Conservation (phyloP, 1,139 yeast species). For the Suhomyces chickasaworum region DNA sequence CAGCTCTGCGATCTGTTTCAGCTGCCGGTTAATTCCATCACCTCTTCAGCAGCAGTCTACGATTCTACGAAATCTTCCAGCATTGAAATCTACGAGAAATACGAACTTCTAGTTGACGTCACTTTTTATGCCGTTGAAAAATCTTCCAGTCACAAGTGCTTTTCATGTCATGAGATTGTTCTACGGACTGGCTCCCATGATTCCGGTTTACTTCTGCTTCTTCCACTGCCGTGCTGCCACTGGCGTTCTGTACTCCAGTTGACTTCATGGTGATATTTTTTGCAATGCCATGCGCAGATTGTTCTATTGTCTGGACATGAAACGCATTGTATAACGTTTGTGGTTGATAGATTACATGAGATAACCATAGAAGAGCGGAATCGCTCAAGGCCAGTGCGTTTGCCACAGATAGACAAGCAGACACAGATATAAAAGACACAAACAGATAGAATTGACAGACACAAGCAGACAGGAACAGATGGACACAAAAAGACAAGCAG, state of each 20-base stretch:
- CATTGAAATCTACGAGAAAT: too few relatives aligned
- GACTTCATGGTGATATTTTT: neutral
- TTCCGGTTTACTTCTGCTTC: neutral
- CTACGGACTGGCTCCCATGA: neutral
- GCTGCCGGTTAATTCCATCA: too few relatives aligned
- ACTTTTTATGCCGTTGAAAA: too few relatives aligned
- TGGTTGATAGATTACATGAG: neutral
- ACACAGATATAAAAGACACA: neutral
- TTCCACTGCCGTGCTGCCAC: neutral
- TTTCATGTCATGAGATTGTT: neutral
- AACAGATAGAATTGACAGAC: too few relatives aligned
- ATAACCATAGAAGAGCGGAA: neutral
- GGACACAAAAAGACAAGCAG: too few relatives aligned
- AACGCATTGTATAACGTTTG: neutral
- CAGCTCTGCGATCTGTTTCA: too few relatives aligned
- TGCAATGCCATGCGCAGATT: neutral
- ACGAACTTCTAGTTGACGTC: too few relatives aligned
- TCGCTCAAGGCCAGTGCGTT: neutral
- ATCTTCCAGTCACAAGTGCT: neutral
- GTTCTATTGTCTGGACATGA: neutral
- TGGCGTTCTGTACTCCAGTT: neutral
- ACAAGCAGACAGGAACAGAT: too few relatives aligned
- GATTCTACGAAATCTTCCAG: too few relatives aligned
- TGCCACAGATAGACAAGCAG: neutral
- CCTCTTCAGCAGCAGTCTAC: too few relatives aligned